Evolutionary conservation across 2,329 filamentous ascomycete genomes (phyloP).

Genomic region (Exophiala sideris): DNA sequence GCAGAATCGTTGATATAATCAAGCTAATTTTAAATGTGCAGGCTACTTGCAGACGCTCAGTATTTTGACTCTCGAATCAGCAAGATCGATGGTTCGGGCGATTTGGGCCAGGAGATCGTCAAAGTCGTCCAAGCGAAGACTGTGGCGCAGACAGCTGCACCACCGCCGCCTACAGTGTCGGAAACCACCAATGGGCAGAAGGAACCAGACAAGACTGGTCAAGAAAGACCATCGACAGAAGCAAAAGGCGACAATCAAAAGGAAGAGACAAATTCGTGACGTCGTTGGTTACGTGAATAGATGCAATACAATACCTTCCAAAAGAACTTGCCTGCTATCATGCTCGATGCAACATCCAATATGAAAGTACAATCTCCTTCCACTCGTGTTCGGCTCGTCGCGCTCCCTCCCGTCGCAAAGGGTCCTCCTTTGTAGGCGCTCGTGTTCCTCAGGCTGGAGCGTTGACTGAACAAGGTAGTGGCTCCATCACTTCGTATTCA

Average conservation of each 20-base stretch:
- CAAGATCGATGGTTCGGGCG: slow-evolving; percentile 75
- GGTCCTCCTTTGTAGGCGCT: too few species aligned
- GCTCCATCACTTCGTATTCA: not conserved
- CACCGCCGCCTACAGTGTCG: not conserved
- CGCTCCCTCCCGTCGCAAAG: not conserved
- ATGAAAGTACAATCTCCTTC: too few species aligned
- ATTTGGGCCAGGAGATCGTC: slow-evolving; percentile 67
- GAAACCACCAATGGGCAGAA: not conserved
- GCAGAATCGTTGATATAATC: slow-evolving; percentile 23
- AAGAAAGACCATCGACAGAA: not conserved
- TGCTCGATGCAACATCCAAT: too few species aligned
- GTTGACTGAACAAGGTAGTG: not conserved
- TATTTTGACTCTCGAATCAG: slow-evolving; percentile 67
- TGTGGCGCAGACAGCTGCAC: slow-evolving; percentile 6
- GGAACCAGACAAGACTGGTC: not conserved
- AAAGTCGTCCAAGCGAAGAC: slow-evolving; percentile 44
- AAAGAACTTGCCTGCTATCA: not conserved
- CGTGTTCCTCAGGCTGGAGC: not conserved
- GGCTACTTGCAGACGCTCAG: slow-evolving; percentile 73
- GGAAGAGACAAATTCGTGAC: not conserved
- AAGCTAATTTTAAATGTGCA: slow-evolving; percentile 16
- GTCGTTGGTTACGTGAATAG: not conserved
- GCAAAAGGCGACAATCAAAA: not conserved
- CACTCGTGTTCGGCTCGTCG: too few species aligned
- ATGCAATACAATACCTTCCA: too few species aligned